Evolutionary conservation across 345 rosid genomes (phyloP).

Genomic region (Ceriops decandra): DNA sequence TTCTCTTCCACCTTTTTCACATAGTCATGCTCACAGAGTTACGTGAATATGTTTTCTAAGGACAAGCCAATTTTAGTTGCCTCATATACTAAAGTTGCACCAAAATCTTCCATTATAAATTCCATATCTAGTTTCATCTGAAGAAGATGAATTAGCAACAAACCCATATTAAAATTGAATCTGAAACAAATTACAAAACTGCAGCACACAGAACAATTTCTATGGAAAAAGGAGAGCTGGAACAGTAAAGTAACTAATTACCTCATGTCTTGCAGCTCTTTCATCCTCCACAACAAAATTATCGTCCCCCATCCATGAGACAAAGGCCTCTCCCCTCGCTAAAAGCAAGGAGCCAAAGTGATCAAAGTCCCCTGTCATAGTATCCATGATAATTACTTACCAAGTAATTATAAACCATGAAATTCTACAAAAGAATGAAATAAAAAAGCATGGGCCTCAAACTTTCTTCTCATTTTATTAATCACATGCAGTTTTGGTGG

Average conservation of each 20-base stretch:
- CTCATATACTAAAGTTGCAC: no score
- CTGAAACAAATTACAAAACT: no score
- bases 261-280: constrained; percentile 51
- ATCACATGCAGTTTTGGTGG: no score
- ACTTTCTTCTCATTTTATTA: no score
- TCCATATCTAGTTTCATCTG: no score
- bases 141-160: no score
- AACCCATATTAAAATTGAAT: no score
- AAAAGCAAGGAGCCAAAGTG: constrained; percentile 57
- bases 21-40: neutral
- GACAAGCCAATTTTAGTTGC: neutral
- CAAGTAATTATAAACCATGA: constrained; percentile 4
- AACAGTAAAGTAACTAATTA: constrained; percentile 14
- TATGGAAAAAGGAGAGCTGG: neutral
- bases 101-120: no score
- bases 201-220: neutral
- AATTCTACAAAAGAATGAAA: neutral
- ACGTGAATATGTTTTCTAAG: neutral
- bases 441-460: neutral
- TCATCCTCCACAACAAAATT: constrained; percentile 63
- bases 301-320: constrained; percentile 70
- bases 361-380: constrained; percentile 48
- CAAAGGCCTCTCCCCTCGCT: constrained; percentile 59
- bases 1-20: neutral
- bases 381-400: neutral